A percentile compares a stretch with the other conserved stretches of the same genome.
Conservation (phyloP, 2,329 filamentous ascomycete species). For the Fusarium sp. region DNA sequence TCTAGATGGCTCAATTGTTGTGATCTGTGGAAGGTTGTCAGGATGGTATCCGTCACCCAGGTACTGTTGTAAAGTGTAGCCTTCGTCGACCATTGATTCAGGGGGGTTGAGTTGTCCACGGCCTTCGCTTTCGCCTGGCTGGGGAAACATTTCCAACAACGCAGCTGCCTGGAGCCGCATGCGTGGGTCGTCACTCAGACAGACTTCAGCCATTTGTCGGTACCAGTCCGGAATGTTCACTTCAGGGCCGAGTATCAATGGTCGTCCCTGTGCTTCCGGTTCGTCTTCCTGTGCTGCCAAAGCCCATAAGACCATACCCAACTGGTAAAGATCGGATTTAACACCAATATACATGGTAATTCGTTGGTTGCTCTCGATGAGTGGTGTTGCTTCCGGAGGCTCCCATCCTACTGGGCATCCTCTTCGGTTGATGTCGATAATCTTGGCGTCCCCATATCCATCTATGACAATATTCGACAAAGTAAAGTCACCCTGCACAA, state of each 20-base stretch:
- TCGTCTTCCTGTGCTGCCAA: slow-evolving; percentile 89
- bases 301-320: slow-evolving; percentile 97
- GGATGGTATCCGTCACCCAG: slow-evolving; percentile 50
- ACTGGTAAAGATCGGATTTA: slow-evolving; percentile 94
- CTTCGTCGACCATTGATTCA: slow-evolving; percentile 56
- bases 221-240: slow-evolving; percentile 82
- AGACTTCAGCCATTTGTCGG: slow-evolving; percentile 77
- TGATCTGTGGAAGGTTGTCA: slow-evolving; percentile 52
- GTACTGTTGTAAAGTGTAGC: slow-evolving; percentile 54
- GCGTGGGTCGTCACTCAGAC: slow-evolving; percentile 79
- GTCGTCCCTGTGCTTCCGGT: slow-evolving; percentile 81
- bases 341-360: slow-evolving; percentile 98
- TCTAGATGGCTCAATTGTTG: slow-evolving; percentile 54
- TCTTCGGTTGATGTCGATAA: slow-evolving; percentile 97
- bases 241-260: slow-evolving; percentile 69
- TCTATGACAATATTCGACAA: slow-evolving; percentile 97
- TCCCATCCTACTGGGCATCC: slow-evolving; percentile 99
- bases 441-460: slow-evolving; percentile 83
- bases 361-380: slow-evolving; percentile 88
- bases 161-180: slow-evolving; percentile 77
- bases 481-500: slow-evolving; percentile 97
- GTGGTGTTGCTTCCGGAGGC: slow-evolving; percentile 85
- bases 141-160: slow-evolving; percentile 76
- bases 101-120: slow-evolving; percentile 42
- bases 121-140: slow-evolving; percentile 17